Percentiles rank a stretch among this genome's conserved stretches.
Conservation (phyloP, 306 rosid species). For the Mimosa pudica region DNA sequence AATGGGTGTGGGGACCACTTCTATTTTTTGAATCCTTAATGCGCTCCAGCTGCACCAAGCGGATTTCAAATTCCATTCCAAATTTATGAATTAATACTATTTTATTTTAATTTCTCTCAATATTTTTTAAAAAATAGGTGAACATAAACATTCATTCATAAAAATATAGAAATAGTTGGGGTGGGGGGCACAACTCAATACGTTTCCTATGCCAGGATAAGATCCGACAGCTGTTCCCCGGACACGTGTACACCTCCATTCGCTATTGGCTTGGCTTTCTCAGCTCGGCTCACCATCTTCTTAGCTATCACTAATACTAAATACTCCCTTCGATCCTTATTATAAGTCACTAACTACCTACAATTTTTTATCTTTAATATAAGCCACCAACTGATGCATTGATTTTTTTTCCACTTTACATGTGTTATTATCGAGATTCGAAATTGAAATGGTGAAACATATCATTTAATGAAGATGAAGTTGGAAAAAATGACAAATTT, state of each 20-base stretch:
- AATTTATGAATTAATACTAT: slow-evolving; percentile 11
- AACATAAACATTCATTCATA: background rate
- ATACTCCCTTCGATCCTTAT: too few species aligned
- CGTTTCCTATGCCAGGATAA: slow-evolving; percentile 42
- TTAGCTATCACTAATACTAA: background rate
- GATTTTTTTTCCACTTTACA: too few species aligned
- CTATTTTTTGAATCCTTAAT: slow-evolving; percentile 43
- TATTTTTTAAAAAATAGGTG: background rate
- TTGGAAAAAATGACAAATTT: too few species aligned
- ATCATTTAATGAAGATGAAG: too few species aligned
- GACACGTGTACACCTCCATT: slow-evolving; percentile 41
- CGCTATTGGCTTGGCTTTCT: background rate
- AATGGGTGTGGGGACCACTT: slow-evolving; percentile 33
- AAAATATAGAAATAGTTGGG: background rate
- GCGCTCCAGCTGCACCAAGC: slow-evolving; percentile 56
- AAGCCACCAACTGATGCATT: too few species aligned
- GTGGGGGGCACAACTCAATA: background rate
- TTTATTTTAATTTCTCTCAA: slow-evolving; percentile 5
- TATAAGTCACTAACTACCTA: too few species aligned
- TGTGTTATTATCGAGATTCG: too few species aligned
- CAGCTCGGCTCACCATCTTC: background rate
- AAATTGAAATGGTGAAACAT: too few species aligned
- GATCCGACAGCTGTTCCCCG: slow-evolving; percentile 52
- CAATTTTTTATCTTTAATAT: too few species aligned
- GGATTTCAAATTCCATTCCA: slow-evolving; percentile 53